Base-by-base conservation (phyloP, 2,329 filamentous ascomycete genomes). In the Trichoderma sp. region DNA sequence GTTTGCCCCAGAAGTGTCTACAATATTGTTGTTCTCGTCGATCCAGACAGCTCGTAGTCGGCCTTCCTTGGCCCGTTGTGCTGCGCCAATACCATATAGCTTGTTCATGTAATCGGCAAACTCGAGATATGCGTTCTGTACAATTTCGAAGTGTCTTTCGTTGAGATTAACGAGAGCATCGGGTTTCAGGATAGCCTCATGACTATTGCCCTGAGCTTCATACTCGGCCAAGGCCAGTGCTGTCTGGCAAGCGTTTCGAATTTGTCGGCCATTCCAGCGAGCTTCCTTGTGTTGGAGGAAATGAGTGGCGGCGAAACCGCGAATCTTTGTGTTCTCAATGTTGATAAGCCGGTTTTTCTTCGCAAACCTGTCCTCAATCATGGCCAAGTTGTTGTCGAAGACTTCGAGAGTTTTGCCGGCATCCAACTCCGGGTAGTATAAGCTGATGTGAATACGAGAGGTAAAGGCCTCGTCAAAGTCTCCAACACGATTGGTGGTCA, bases 381-480 rank as follows among this genome's bases (percentile, higher is more conserved):
- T 63, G 3, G 64, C 51, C 18, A 75, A 36, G 56, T 74, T 75
- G 21, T 73, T 21, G 12, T 71, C 56, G 21, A 75, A 75, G 4
- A 75, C 62, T 15, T 72, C 28, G 2, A 57, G 18, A 8, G 60
- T 63, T 18, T 64, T 53, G 8, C 32, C 9, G 0, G 21, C 6
- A 61, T 65, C 47, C 8, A 67, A 24, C 21, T 47, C 65, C 15
- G 65, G 53, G 65, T 82, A 82, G 47, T 79, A 78, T 3, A 82
- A 73, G 6, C 79, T 75, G 11, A 82, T 72, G 36, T 81, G 77
- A 64, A 81, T 81, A 1, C 80, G 77, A 1, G 80, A 82, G 62
- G 80, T 80, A 75, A 82, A 81, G 5, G 79, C 80, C 66, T 80
- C 79, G 65, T 82, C 80, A 26, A 82, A 79, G 1, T 76, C 77